Percentiles rank a stretch among this genome's conserved stretches.
phyloP scores from a whole-genome alignment of 306 rosid species.

The Amphicarpaea edgeworthii region DNA sequence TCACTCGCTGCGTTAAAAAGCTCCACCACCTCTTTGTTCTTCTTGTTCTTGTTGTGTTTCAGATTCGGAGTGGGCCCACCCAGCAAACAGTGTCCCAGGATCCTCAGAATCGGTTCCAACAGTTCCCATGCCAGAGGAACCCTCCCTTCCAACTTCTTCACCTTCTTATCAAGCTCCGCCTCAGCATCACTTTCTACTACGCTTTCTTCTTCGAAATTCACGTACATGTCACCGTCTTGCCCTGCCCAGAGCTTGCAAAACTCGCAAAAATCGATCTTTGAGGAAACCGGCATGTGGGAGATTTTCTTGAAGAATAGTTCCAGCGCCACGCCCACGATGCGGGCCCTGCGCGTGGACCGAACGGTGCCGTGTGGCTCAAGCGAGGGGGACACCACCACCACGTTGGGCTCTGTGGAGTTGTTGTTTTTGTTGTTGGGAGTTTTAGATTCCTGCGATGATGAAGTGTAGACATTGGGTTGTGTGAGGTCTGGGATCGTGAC shows the following conservation, averaged over 20 bases:
- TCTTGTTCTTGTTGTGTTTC: no score
- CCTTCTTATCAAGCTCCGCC: neutral
- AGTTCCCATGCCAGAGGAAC: conserved; percentile 79
- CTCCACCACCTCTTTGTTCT: neutral
- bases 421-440: conserved; percentile 34
- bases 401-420: conserved; percentile 51
- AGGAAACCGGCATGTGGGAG: conserved; percentile 44
- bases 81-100: conserved; percentile 72
- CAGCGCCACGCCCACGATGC: conserved; percentile 71
- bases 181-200: no score
- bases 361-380: conserved; percentile 80
- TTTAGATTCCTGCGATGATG: no score
- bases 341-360: conserved; percentile 67
- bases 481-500: conserved; percentile 67
- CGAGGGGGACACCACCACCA: conserved; percentile 54
- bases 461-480: no score
- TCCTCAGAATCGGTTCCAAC: conserved; percentile 66
- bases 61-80: no score
- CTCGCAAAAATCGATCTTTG: conserved; percentile 75
- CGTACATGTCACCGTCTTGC: conserved; percentile 48
- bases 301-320: conserved; percentile 65
- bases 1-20: conserved; percentile 49
- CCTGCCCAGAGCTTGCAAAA: conserved; percentile 75
- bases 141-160: conserved; percentile 51
- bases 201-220: neutral